These are phyloP conservation scores for Alliaria petiolata DNA, from an alignment of 345 rosid genomes.

Conservation along the genomic window DNA sequence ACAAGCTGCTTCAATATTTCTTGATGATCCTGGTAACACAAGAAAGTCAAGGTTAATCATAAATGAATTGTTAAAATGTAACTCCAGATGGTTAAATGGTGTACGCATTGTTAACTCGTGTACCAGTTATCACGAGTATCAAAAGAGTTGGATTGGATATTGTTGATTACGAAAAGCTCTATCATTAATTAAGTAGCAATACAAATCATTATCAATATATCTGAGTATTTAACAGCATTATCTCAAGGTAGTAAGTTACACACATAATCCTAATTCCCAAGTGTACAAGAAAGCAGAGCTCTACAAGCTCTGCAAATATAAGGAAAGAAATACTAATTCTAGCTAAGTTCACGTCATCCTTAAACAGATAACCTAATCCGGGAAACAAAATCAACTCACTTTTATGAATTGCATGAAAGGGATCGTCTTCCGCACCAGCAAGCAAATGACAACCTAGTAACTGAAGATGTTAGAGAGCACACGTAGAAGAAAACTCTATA, in stretches of 20 bases:
- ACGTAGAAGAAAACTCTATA: neutral
- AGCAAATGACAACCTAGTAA: slow-evolving; percentile 76
- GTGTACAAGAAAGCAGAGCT: slow-evolving; percentile 10
- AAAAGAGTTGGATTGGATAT: neutral
- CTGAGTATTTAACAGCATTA: neutral
- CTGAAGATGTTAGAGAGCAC: neutral
- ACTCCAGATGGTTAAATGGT: slow-evolving; percentile 2
- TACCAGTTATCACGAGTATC: neutral
- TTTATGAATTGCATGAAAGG: slow-evolving; percentile 72
- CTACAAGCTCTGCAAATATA: neutral
- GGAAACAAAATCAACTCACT: slow-evolving; percentile 42
- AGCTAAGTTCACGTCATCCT: slow-evolving; percentile 10
- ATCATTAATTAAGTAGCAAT: neutral
- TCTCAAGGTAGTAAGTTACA: neutral
- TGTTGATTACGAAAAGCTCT: slow-evolving; percentile 14
- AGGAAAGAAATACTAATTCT: neutral
- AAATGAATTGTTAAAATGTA: neutral
- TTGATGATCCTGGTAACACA: slow-evolving; percentile 63
- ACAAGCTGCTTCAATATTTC: slow-evolving; percentile 64
- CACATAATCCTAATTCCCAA: neutral
- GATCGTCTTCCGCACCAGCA: slow-evolving; percentile 79
- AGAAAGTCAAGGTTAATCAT: slow-evolving; percentile 19
- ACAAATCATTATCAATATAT: neutral
- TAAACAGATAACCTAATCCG: neutral
- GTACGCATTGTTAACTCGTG: neutral